Evolutionary conservation across 305 asterid genomes (phyloP).

Genomic region (Solanum hybrid): DNA sequence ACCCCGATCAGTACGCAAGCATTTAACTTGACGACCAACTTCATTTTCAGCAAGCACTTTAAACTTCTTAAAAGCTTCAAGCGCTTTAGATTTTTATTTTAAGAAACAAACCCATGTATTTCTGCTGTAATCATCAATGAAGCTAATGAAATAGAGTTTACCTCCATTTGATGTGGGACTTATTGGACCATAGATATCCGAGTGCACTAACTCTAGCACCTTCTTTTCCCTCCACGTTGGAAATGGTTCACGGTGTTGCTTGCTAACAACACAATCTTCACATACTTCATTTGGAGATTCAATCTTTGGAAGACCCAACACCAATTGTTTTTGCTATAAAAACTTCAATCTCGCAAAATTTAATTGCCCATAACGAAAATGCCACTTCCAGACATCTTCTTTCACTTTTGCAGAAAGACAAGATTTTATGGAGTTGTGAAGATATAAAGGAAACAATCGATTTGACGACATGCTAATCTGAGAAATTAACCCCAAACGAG

Average conservation of each 20-base stretch:
- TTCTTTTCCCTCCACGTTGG: too few species aligned
- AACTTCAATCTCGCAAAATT: neutral
- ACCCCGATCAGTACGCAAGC: neutral
- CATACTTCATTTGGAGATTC: neutral
- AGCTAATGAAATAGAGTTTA: neutral
- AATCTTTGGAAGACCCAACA: neutral
- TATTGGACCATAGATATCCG: neutral
- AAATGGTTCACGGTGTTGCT: neutral
- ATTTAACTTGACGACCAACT: constrained; percentile 15
- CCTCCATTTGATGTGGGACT: neutral
- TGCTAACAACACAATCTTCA: neutral
- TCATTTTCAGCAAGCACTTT: neutral
- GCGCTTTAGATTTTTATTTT: too few species aligned
- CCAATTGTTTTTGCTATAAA: neutral
- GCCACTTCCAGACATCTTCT: neutral
- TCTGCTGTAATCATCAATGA: too few species aligned
- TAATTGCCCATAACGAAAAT: neutral
- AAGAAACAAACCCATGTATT: neutral
- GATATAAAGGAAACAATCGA: neutral
- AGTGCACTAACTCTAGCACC: neutral
- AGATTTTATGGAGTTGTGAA: neutral
- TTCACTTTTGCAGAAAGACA: neutral
- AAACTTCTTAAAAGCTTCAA: neutral
- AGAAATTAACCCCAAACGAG: neutral
- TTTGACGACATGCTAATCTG: neutral